Percentiles rank a stretch among this genome's conserved stretches.
These are phyloP conservation scores for Umbelopsis ramanniana DNA, from an alignment of 192 early-diverging fungal genomes.

Conservation along the genomic window DNA sequence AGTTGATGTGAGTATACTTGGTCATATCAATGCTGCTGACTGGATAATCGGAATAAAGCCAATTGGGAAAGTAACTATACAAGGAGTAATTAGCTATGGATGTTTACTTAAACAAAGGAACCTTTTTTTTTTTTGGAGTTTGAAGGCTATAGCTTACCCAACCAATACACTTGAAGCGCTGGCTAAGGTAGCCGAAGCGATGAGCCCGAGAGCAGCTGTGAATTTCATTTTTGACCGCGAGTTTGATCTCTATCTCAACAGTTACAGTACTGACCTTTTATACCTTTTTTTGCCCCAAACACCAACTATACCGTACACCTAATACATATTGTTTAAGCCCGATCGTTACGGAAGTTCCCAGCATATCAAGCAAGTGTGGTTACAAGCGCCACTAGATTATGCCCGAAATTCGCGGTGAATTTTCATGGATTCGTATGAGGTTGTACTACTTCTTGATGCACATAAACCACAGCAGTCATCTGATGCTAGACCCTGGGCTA, in stretches of 20 bases:
- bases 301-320: no score
- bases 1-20: slow-evolving; percentile 71
- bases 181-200: not conserved
- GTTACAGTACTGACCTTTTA: not conserved
- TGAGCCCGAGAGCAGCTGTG: not conserved
- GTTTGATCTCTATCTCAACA: not conserved
- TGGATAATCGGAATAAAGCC: slow-evolving; percentile 25
- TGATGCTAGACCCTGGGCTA: not conserved
- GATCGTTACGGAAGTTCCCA: not conserved
- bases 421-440: not conserved
- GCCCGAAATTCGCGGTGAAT: not conserved
- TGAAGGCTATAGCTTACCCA: slow-evolving; percentile 2
- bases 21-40: slow-evolving; percentile 45
- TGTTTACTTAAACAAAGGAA: no score
- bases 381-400: slow-evolving; percentile 16
- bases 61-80: slow-evolving; percentile 11
- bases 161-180: slow-evolving; percentile 2
- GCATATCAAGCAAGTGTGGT: not conserved
- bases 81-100: not conserved
- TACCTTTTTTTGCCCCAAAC: not conserved
- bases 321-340: no score
- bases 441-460: slow-evolving; percentile 7
- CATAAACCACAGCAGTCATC: not conserved
- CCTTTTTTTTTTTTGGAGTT: no score
- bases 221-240: not conserved